Evolutionary conservation across 1,139 yeast genomes (phyloP).

Genomic region (Pichia sp.): DNA sequence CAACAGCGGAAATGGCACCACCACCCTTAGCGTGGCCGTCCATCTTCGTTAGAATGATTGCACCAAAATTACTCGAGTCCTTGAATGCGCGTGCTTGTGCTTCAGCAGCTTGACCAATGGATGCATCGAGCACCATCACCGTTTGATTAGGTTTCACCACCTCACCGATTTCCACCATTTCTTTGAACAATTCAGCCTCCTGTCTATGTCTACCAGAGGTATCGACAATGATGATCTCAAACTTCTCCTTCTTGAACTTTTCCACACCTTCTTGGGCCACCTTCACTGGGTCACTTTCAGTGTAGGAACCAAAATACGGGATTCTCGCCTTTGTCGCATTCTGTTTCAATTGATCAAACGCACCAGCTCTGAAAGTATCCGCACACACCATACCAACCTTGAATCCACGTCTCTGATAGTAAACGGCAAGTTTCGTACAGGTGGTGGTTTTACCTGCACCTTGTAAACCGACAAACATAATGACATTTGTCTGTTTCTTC

Average conservation of each 20-base stretch:
- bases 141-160: constrained; percentile 90
- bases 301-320: constrained; percentile 91
- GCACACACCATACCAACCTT: constrained; percentile 98
- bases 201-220: constrained; percentile 98
- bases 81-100: constrained; percentile 91
- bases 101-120: constrained; percentile 98
- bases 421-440: constrained; percentile 93
- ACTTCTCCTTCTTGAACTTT: constrained; percentile 83
- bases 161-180: constrained; percentile 88
- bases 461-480: constrained; percentile 97
- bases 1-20: constrained; percentile 98
- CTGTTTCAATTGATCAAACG: constrained; percentile 96
- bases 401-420: constrained; percentile 88
- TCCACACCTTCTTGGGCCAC: constrained; percentile 90
- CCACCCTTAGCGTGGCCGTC: constrained; percentile 99
- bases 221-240: constrained; percentile 91
- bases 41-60: constrained; percentile 92
- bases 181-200: constrained; percentile 84
- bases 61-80: constrained; percentile 88
- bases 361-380: constrained; percentile 99
- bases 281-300: constrained; percentile 92
- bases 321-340: constrained; percentile 93
- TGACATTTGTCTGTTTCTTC: constrained; percentile 64
- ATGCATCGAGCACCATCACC: constrained; percentile 95
- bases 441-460: constrained; percentile 99